Base-by-base conservation (phyloP, 768 basidiomycete species). In the Pulveroboletus frians region DNA sequence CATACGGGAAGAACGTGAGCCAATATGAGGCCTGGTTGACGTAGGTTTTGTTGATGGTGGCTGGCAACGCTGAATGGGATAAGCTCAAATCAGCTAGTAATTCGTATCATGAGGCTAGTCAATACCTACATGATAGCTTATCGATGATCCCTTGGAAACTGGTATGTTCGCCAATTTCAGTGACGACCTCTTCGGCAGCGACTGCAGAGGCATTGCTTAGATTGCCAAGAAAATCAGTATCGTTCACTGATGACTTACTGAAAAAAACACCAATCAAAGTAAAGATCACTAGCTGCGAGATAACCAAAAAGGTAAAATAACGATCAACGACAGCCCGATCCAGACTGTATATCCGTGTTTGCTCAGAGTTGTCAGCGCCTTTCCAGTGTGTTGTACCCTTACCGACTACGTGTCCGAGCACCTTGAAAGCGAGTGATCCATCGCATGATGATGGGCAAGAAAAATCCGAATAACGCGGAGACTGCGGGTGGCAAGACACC, bases 1-100 rank as follows among this genome's bases (percentile, higher is more conserved):
- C 86, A n/a, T 65, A 92, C 85, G 93, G 92, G 75, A 94, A 91
- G 73, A 84, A 94, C 4, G 91, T 95, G 43, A 95, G 71, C 91
- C 92, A 95, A 68, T 88, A 96, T 18, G 87, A 89, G 8, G 86
- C 76, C 62, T 98, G 95, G 60, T 87, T 80, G 58, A 98, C 84
- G 60, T 98, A 99, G 0, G 94, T 92, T 43, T 73, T 71, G 61
- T 96, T 89, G 61, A 98, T 89, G 5, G 68, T 77, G 17, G 66
- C 71, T 13, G 88, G 89, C 18, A 91, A 75, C 32, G 74, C 87
- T 90, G 43, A 26, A 72, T 84, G 81, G 32, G 9, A 18, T n/a
- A 44, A 43, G 23, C 21, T 26, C n/a, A 27, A n/a, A 18, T 56
- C 29, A 53, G 41, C 27, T 26, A 44, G 34, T 36, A 3, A 14